Percentiles rank a stretch among this genome's conserved stretches.
These are phyloP conservation scores for Ilyonectria destructans DNA, from an alignment of 2,329 filamentous ascomycete genomes.

Conservation along the genomic window DNA sequence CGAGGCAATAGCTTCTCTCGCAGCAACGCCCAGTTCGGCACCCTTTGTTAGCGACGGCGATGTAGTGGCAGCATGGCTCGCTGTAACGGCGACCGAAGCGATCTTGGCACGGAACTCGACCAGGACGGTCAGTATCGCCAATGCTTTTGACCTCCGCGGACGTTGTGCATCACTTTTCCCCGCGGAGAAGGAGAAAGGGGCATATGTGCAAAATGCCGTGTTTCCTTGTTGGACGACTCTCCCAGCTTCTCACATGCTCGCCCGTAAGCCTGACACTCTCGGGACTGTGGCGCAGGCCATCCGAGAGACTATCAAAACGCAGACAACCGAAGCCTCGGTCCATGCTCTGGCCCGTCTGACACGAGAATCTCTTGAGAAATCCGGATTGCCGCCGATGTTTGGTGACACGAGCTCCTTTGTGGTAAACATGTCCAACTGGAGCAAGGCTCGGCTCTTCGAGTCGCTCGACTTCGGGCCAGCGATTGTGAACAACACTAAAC, in stretches of 20 bases:
- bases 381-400: slow-evolving; percentile 28
- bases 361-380: background rate
- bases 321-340: slow-evolving; percentile 21
- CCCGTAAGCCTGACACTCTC: background rate
- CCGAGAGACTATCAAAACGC: slow-evolving; percentile 6
- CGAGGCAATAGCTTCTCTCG: background rate
- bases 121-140: slow-evolving; percentile 11
- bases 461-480: slow-evolving; percentile 18
- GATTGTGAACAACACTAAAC: background rate
- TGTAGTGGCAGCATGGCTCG: slow-evolving; percentile 19
- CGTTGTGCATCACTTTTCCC: slow-evolving; percentile 27
- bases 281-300: slow-evolving; percentile 24
- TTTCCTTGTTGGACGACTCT: slow-evolving; percentile 21
- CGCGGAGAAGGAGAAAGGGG: background rate
- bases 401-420: slow-evolving; percentile 17
- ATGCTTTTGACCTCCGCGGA: slow-evolving; percentile 23
- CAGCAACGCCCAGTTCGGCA: background rate
- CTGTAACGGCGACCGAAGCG: background rate
- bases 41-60: slow-evolving; percentile 27
- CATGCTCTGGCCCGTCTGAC: slow-evolving; percentile 26
- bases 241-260: background rate
- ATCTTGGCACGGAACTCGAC: slow-evolving; percentile 18
- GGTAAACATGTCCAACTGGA: slow-evolving; percentile 15
- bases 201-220: slow-evolving; percentile 24
- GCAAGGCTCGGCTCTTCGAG: background rate